Percentiles rank a stretch among this genome's conserved stretches.
These are phyloP conservation scores for Exobasidium cylindrosporum DNA, from an alignment of 1,284 basidiomycete genomes.

Conservation along the genomic window DNA sequence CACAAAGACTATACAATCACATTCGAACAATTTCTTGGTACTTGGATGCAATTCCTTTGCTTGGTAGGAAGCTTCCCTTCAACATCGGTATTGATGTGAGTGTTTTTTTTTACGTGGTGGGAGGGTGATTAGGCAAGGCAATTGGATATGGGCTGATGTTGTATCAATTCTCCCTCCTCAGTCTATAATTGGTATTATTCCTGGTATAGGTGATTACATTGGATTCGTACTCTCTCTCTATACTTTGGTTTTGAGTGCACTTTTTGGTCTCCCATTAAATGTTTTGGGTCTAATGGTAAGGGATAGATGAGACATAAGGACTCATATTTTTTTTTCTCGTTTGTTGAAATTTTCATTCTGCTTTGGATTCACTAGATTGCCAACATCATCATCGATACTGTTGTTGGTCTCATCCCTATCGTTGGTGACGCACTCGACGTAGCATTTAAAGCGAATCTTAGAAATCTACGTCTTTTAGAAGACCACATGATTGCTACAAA, in stretches of 20 bases:
- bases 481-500: constrained; percentile 34
- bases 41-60: constrained; percentile 32
- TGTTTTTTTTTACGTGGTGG: too few species aligned
- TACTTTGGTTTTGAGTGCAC: constrained; percentile 40
- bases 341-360: not conserved
- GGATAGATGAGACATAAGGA: not conserved
- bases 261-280: constrained; percentile 43
- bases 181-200: constrained; percentile 41
- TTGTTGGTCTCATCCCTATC: constrained; percentile 50
- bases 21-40: constrained; percentile 43
- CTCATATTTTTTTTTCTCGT: not conserved
- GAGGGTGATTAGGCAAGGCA: too few species aligned
- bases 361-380: constrained; percentile 14
- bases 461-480: constrained; percentile 46
- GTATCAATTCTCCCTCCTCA: too few species aligned
- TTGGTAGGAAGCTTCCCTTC: constrained; percentile 29
- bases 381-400: constrained; percentile 43
- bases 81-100: constrained; percentile 33
- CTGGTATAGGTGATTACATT: constrained; percentile 46
- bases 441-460: constrained; percentile 49
- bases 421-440: constrained; percentile 51
- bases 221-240: constrained; percentile 47
- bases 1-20: constrained; percentile 53
- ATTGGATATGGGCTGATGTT: too few species aligned
- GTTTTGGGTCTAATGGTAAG: constrained; percentile 41